A percentile compares a stretch with the other conserved stretches of the same genome.
Conservation (phyloP, 2,329 filamentous ascomycete species). For the Aspergillus neotritici region DNA sequence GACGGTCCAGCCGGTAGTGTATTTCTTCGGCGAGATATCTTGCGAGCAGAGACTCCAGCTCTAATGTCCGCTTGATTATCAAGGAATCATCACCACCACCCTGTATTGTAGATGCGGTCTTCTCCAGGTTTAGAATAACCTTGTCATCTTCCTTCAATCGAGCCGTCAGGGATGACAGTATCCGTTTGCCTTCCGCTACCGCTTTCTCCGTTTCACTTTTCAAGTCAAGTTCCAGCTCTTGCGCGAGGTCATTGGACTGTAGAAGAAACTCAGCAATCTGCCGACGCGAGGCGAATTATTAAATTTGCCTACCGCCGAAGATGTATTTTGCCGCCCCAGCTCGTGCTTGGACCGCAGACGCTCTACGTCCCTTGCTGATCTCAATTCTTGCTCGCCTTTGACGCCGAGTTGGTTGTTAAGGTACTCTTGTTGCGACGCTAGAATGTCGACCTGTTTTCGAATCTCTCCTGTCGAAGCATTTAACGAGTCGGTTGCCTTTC, state of each 20-base stretch:
- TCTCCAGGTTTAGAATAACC: constrained; percentile 27
- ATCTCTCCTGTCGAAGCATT: constrained; percentile 34
- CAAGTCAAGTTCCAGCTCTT: constrained; percentile 29
- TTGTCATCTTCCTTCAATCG: constrained; percentile 36
- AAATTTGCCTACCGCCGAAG: constrained; percentile 25
- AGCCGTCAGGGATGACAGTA: constrained; percentile 28
- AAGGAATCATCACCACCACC: constrained; percentile 25
- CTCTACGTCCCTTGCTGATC: constrained; percentile 23
- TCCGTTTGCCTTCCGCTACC: constrained; percentile 27
- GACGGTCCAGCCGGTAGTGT: constrained; percentile 35
- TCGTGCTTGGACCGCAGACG: constrained; percentile 32
- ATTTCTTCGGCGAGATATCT: constrained; percentile 34
- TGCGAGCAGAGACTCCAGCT: constrained; percentile 28
- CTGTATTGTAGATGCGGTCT: constrained; percentile 23
- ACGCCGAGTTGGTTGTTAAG: constrained; percentile 22
- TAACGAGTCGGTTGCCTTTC: constrained; percentile 30
- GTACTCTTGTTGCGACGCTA: constrained; percentile 29
- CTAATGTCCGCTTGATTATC: constrained; percentile 22
- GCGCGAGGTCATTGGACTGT: constrained; percentile 33
- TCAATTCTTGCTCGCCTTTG: constrained; percentile 18
- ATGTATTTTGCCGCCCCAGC: constrained; percentile 29
- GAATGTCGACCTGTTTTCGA: constrained; percentile 28
- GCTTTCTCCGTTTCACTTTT: constrained; percentile 27
- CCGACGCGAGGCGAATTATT: background rate
- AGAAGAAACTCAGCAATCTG: constrained; percentile 9